These are phyloP conservation scores for Pseudogymnoascus verrucosus DNA, from an alignment of 2,329 filamentous ascomycete genomes.

Conservation along the genomic window DNA sequence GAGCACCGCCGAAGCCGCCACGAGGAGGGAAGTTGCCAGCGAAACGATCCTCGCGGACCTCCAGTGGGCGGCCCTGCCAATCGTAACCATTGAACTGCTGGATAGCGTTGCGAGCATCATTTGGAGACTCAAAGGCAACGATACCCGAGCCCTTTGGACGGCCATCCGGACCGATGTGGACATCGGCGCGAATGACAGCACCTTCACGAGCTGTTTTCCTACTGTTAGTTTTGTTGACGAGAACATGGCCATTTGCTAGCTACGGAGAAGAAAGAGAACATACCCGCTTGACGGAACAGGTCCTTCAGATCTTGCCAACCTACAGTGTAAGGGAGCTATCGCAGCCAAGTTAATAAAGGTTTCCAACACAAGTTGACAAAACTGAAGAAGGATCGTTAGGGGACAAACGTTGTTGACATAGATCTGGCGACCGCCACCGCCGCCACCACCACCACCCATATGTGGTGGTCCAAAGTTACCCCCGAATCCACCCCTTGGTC, in stretches of 20 bases:
- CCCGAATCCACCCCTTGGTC: conserved; percentile 41
- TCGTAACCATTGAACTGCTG: conserved; percentile 98
- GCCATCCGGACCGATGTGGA: conserved; percentile 84
- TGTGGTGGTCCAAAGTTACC: conserved; percentile 36
- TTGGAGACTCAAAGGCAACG: conserved; percentile 88
- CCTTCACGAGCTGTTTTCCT: conserved; percentile 50
- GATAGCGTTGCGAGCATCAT: conserved; percentile 93
- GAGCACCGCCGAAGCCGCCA: conserved; percentile 34
- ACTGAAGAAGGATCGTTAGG: conserved; percentile 26
- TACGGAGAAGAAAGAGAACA: conserved; percentile 35
- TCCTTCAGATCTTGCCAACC: conserved; percentile 99
- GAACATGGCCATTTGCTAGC: conserved; percentile 21
- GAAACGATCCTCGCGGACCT: conserved; percentile 94
- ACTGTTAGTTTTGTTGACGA: conserved; percentile 12
- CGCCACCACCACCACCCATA: conserved; percentile 30
- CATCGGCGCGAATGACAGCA: conserved; percentile 86
- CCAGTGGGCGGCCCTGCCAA: conserved; percentile 88
- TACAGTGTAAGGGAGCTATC: conserved; percentile 88
- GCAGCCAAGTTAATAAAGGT: conserved; percentile 31
- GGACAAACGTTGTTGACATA: conserved; percentile 95
- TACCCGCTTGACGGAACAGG: conserved; percentile 95
- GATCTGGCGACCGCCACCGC: conserved; percentile 74
- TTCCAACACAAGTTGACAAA: conserved; percentile 23
- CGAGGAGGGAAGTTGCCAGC: conserved; percentile 50
- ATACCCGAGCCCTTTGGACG: conserved; percentile 95